These are phyloP conservation scores for Fraxinus sp. DNA, from an alignment of 305 asterid genomes.

Conservation along the genomic window DNA sequence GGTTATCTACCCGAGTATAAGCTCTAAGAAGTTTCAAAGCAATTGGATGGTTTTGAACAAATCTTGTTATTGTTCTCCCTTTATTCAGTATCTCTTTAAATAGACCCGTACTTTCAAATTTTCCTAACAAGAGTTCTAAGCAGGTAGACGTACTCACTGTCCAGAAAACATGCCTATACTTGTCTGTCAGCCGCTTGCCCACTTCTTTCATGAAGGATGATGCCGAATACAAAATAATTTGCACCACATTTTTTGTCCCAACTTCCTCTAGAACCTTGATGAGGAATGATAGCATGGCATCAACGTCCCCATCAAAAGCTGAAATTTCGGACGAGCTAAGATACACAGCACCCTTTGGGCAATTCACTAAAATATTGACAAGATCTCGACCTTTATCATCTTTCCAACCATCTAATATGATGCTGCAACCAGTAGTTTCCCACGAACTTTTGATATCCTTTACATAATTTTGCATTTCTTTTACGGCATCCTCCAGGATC, in stretches of 20 bases:
- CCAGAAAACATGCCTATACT: slow-evolving; percentile 47
- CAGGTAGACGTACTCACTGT: slow-evolving; percentile 54
- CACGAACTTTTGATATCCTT: slow-evolving; percentile 39
- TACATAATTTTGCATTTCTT: slow-evolving; percentile 41
- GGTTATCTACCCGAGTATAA: slow-evolving; percentile 19
- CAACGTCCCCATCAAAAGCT: slow-evolving; percentile 23
- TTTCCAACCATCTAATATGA: slow-evolving; percentile 69
- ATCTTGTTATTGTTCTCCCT: slow-evolving; percentile 41
- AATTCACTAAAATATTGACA: slow-evolving; percentile 45
- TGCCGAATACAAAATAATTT: slow-evolving; percentile 47
- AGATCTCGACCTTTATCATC: slow-evolving; percentile 42
- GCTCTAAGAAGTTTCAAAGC: slow-evolving; percentile 28
- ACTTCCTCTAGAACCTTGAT: slow-evolving; percentile 42
- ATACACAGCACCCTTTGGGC: slow-evolving; percentile 59
- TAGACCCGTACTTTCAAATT: slow-evolving; percentile 20
- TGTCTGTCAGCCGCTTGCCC: slow-evolving; percentile 41
- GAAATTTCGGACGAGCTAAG: slow-evolving; percentile 49
- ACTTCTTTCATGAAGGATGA: slow-evolving; percentile 45
- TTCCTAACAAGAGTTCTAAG: slow-evolving; percentile 61
- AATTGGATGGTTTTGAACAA: slow-evolving; percentile 29
- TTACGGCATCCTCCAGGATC: slow-evolving; percentile 45
- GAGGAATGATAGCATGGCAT: slow-evolving; percentile 37
- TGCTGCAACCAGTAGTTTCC: slow-evolving; percentile 61
- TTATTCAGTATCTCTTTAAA: slow-evolving; percentile 38
- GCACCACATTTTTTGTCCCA: slow-evolving; percentile 61